These are phyloP conservation scores for Mucor indicus DNA, from an alignment of 371 early-diverging fungal genomes.

Conservation along the genomic window DNA sequence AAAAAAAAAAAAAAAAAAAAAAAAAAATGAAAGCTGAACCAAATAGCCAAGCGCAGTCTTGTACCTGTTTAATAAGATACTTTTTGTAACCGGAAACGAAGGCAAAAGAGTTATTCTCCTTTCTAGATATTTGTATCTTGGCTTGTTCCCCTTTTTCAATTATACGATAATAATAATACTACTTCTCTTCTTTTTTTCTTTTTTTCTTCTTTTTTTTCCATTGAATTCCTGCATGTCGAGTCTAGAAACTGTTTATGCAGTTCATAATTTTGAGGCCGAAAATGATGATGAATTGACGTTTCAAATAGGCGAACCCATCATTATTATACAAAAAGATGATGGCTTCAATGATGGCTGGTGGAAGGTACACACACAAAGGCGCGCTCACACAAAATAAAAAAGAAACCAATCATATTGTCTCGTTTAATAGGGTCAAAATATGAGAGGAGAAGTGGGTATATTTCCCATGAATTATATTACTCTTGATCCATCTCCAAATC, in stretches of 20 bases:
- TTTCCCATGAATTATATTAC: constrained; percentile 75
- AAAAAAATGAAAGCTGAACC: background rate
- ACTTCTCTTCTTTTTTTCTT: background rate
- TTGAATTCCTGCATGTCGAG: constrained; percentile 22
- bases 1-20: background rate
- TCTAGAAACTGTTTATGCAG: constrained; percentile 60
- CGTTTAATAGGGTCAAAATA: constrained; percentile 50
- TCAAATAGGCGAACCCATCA: constrained; percentile 65
- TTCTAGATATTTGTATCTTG: too few relatives aligned
- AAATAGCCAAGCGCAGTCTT: too few relatives aligned
- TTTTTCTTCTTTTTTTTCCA: background rate
- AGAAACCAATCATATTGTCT: constrained; percentile 16
- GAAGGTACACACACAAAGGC: constrained; percentile 55
- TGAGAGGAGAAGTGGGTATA: constrained; percentile 61
- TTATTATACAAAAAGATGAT: constrained; percentile 77
- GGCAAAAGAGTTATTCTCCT: too few relatives aligned
- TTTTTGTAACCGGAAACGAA: too few relatives aligned
- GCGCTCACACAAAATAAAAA: constrained; percentile 39
- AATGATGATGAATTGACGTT: constrained; percentile 79
- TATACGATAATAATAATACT: too few relatives aligned
- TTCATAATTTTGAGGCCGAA: constrained; percentile 68
- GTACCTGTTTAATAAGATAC: background rate
- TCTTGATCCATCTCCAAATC: constrained; percentile 63
- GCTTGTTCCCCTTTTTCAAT: too few relatives aligned
- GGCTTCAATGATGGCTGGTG: constrained; percentile 86